Base-by-base conservation (phyloP, 225 moss, liverwort and hornwort species). In the Straminergon stramineum region DNA sequence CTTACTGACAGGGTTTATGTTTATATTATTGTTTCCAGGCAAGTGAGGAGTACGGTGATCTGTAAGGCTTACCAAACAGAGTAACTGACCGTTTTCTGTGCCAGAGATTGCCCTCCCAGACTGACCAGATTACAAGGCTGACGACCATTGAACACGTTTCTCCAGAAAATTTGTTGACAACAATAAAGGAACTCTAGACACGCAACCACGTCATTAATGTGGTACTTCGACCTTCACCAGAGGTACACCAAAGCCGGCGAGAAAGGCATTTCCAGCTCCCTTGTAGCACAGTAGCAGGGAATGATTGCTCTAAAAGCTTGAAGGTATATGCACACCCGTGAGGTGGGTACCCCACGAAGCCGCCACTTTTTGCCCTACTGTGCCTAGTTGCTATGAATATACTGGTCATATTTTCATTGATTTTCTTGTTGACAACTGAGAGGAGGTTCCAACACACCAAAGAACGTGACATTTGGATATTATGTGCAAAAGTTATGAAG, bases 301-400 rank as follows among this genome's bases (percentile, higher is more conserved):
- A 55, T 78, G 78, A 55, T 55, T 78, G 78, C 78, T 15, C 37
- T 4, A 52, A 13, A 52, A 51, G 51, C 75, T 18, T 32, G 5
- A 2, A 51, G 34, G 21, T 13, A 2, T 32, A 34, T 13, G 34
- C 51, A 13, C 2, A 0, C n/a, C n/a, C n/a, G n/a, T n/a, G 11
- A 31, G 51, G 51, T 51, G 51, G 31, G 32, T 48, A 2, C 18
- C 12, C 0, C 19, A 11, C 3, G 2, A 75, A 32, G 48, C 32
- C 19, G 12, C 4, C 51, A 51, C 31, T 51, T 18, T 75, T 52
- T 7, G 32, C 12, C 13, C 5, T 2, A 8, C 3, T 7, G 34
- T 13, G 34, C 21, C 8, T 34, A 8, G 11, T 51, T 32, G 2
- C 2, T 51, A 26, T 4, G 19, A 19, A 5, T 11, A 19, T 2